Conservation (phyloP, 352 stramenopile genomes). For the Pythium sp. region DNA sequence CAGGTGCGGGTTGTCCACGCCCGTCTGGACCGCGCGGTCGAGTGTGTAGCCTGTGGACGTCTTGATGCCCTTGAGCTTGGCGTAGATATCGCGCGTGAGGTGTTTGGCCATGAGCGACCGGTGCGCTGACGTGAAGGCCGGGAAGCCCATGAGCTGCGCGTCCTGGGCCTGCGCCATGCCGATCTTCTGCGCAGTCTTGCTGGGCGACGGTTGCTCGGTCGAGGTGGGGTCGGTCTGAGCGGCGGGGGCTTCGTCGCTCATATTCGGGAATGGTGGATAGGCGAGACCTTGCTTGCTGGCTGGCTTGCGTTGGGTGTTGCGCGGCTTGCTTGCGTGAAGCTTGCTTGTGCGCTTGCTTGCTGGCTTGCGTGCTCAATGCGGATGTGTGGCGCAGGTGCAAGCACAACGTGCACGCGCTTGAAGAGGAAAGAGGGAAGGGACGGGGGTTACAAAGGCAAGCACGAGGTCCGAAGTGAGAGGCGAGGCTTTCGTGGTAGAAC, state of each 20-base stretch:
- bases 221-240: constrained; percentile 24
- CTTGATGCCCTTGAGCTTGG: constrained; percentile 58
- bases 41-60: constrained; percentile 74
- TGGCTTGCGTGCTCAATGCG: constrained; percentile 7
- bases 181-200: constrained; percentile 81
- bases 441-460: background rate
- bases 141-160: constrained; percentile 64
- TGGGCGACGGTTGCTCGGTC: constrained; percentile 43
- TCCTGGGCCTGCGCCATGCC: constrained; percentile 71
- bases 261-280: constrained; percentile 3
- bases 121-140: constrained; percentile 70
- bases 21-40: constrained; percentile 72
- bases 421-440: background rate
- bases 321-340: too few relatives aligned
- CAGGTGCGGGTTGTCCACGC: constrained; percentile 75
- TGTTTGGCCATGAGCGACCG: constrained; percentile 73
- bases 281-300: background rate
- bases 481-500: background rate
- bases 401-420: background rate
- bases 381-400: constrained; percentile 7
- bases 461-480: background rate
- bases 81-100: constrained; percentile 64
- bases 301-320: background rate
- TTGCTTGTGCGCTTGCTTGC: background rate
- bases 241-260: constrained; percentile 26